Evolutionary conservation across 2,329 filamentous ascomycete genomes (phyloP), one percentile per base, ranked within the genome.

Genomic region (Penicillium rolfsii): DNA sequence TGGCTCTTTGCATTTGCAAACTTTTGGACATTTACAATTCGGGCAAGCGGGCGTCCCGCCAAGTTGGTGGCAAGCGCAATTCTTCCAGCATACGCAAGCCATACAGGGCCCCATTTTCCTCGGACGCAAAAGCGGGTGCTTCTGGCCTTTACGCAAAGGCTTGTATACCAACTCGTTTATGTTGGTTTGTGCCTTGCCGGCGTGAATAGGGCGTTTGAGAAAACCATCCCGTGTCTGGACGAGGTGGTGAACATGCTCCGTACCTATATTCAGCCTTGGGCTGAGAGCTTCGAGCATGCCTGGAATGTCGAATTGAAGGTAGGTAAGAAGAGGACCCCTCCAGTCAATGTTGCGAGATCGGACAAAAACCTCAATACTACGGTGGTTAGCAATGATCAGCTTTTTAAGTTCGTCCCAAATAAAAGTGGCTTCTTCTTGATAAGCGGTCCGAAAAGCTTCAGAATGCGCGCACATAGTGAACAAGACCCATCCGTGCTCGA

Each of bases 291-390:
- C 26, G 2, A 24, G 3, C 16, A 66, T 45, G 14, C 33, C 43
- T 11, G 36, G 54, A 2, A 60, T 22, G 26, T 58, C 26, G 9
- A 22, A 36, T 2, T 46, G 33, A 6, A 28, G n/a, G 35, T 57
- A 36, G 8, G 26, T 8, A 9, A 60, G 43, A 22, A 66, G 57
- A 1, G 52, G 52, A 0, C 50, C 57, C n/a, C 49, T 48, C 61
- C 64, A 75, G n/a, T 72, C 70, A 6, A 74, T 53, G 1, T 52
- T 52, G 16, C 69, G 70, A 6, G 60, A 55, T 5, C 64, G 63
- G 9, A 70, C 70, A 60, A 70, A 74, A 8, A 69, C 19, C 14
- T 69, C 62, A 28, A 74, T 59, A 52, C 73, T 71, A n/a, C 58
- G 40, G 1, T 9, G 4, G n/a, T 74, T 69, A 2, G 56, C 41